Base-by-base conservation (phyloP, 331 rosid species). In the Quercus lobata region DNA sequence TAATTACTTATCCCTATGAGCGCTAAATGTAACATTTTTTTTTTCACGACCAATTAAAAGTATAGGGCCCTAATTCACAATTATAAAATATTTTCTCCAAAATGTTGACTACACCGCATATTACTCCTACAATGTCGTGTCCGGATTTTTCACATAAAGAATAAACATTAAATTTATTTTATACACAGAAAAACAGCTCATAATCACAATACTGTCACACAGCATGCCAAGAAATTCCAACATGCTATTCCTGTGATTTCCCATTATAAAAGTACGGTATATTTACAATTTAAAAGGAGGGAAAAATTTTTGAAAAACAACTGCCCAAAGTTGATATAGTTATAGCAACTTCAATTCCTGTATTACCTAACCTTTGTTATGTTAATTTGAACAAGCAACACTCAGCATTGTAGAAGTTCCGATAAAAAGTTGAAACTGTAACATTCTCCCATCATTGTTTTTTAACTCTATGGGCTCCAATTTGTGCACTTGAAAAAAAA, bases 261-360 rank as follows among this genome's bases (percentile, higher is more conserved):
- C 52, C 35, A 11, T 57, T 25, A 79, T 69, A 53, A 75, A 58
- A 69, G 73, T 57, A 44, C 34, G 74, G 72, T 25, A 69, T 83
- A 88, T 88, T 77, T 88, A 92, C 90, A 87, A 69, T 60, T 81
- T 78, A 10, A 68, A 69, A 58, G 69, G 68, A 37, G n/a, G 78
- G 17, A 35, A 74, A 75, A 5, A 1, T 0, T 3, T 60, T 60
- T 10, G 29, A 60, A 58, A 80, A 72, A 61, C 10, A 46, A 34
- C 57, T 32, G 25, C 56, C 76, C 58, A 57, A 65, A 30, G 7
- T 68, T 25, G 17, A 22, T 41, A 27, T 30, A 12, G 75, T 66
- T 8, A 72, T 25, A 72, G 65, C 18, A 71, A 21, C 75, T 72
- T 86, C 84, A 79, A 49, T 29, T 35, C 63, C 61, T 73, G 69